These are phyloP conservation scores for Neurospora pannonica DNA, from an alignment of 495 filamentous ascomycete genomes.

Conservation along the genomic window DNA sequence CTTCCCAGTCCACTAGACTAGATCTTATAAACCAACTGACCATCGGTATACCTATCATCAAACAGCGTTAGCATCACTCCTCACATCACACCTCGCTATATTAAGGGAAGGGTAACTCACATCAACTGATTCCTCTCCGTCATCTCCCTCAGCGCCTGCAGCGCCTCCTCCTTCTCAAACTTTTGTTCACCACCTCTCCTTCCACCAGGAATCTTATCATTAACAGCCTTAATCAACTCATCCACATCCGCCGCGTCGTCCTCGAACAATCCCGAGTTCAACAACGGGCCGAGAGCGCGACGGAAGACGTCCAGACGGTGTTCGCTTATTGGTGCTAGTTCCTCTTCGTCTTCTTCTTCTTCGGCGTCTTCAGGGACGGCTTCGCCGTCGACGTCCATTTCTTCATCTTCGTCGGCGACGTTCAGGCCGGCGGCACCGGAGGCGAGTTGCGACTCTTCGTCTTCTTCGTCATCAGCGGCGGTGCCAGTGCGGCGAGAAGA, in stretches of 20 bases:
- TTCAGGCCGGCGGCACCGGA: slow-evolving; percentile 26
- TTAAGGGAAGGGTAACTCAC: slow-evolving; percentile 48
- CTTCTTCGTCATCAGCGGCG: slow-evolving; percentile 10
- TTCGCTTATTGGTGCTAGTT: slow-evolving; percentile 43
- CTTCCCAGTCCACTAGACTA: slow-evolving; percentile 5
- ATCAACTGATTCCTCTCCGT: slow-evolving; percentile 82
- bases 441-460: slow-evolving; percentile 28
- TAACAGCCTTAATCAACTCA: slow-evolving; percentile 69
- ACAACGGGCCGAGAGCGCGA: slow-evolving; percentile 64
- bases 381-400: slow-evolving; percentile 7
- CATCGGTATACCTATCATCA: slow-evolving; percentile 33
- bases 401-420: slow-evolving; percentile 14
- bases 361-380: slow-evolving; percentile 8
- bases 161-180: slow-evolving; percentile 65
- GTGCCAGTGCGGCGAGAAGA: not conserved
- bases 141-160: slow-evolving; percentile 68
- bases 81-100: not conserved
- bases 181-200: slow-evolving; percentile 18
- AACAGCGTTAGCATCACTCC: slow-evolving; percentile 16
- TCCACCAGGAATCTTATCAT: slow-evolving; percentile 46
- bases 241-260: slow-evolving; percentile 71
- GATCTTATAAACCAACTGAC: slow-evolving; percentile 38
- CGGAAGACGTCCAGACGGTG: slow-evolving; percentile 67
- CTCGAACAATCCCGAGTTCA: slow-evolving; percentile 68
- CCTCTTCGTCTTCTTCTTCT: slow-evolving; percentile 11